Percentiles rank a stretch among this genome's conserved stretches.
Evolutionary conservation across 78 protist species (phyloP).

Genomic region (slime mould (Dictyostelium discoideum)): DNA sequence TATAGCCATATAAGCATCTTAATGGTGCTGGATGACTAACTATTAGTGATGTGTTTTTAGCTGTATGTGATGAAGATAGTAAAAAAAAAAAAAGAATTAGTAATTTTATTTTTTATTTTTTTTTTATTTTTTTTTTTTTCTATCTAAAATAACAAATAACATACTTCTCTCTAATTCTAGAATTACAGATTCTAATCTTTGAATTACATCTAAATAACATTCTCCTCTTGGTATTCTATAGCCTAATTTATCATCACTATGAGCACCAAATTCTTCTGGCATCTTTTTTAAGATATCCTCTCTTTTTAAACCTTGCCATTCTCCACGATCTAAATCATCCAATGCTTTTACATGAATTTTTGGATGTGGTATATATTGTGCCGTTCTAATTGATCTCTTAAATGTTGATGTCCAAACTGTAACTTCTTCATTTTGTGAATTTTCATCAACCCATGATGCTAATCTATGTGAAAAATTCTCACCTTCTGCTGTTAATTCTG

Average conservation of each 20-base stretch:
- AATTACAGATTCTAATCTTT: conserved; percentile 93
- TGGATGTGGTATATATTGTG: conserved; percentile 81
- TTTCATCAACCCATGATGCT: conserved; percentile 63
- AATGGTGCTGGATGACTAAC: conserved; percentile 79
- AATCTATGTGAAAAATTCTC: conserved; percentile 80
- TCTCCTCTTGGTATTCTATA: conserved; percentile 97
- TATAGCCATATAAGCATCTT: conserved; percentile 65
- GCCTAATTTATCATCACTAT: conserved; percentile 84
- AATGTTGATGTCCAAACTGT: conserved; percentile 87
- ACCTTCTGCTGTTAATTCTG: conserved; percentile 88
- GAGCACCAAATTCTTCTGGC: conserved; percentile 87
- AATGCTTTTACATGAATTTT: conserved; percentile 81
- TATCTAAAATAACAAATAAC: conserved; percentile 36
- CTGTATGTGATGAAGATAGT: background rate
- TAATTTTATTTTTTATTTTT: background rate
- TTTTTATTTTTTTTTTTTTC: background rate
- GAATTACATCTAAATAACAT: conserved; percentile 92
- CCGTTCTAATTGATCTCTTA: conserved; percentile 71
- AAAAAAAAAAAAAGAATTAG: background rate
- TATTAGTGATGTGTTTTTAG: conserved; percentile 67
- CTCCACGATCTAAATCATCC: conserved; percentile 96
- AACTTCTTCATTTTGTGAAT: conserved; percentile 61
- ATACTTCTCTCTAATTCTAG: conserved; percentile 91
- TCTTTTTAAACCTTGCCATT: conserved; percentile 96
- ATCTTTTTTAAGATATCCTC: conserved; percentile 82